A percentile compares a stretch with the other conserved stretches of the same genome.
Conservation (phyloP, 106 monocot genomes). For the Agapanthus africanus region DNA sequence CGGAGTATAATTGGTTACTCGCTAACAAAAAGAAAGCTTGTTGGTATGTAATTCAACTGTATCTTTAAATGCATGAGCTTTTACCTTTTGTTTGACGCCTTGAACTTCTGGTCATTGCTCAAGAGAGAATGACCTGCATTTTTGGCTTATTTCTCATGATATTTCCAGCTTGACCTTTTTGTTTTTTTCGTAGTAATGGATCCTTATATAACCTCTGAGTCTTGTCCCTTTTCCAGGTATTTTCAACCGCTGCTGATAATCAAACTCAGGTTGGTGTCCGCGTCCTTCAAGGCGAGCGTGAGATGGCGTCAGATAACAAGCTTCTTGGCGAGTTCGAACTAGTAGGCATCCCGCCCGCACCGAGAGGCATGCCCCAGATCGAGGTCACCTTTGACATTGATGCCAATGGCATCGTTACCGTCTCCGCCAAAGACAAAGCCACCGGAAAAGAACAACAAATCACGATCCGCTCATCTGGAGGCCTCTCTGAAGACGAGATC, state of each 20-base stretch:
- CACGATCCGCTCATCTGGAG: conserved; percentile 22
- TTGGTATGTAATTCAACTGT: no score
- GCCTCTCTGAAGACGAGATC: conserved; percentile 22
- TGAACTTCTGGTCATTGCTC: no score
- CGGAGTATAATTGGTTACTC: no score
- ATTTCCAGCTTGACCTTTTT: not conserved
- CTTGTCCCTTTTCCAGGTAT: conserved; percentile 13
- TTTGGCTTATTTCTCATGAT: no score
- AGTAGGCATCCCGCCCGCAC: conserved; percentile 23
- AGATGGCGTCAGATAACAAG: conserved; percentile 26
- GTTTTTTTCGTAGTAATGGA: not conserved
- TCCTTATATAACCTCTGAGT: no score
- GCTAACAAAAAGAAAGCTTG: no score
- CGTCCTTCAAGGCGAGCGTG: conserved; percentile 23
- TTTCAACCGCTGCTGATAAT: conserved; percentile 27
- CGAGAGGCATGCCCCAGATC: conserved; percentile 23
- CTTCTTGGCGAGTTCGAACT: conserved; percentile 24
- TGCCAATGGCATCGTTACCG: conserved; percentile 23
- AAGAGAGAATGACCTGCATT: not conserved
- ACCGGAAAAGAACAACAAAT: conserved; percentile 28
- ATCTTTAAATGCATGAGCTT: no score
- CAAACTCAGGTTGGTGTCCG: conserved; percentile 22
- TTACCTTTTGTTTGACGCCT: no score
- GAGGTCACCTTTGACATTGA: conserved; percentile 28
- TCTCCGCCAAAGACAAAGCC: conserved; percentile 25